Evolutionary conservation across 352 stramenopile species (phyloP), one percentile per base, ranked within the genome.

Genomic region (Globisporangium perplexum): DNA sequence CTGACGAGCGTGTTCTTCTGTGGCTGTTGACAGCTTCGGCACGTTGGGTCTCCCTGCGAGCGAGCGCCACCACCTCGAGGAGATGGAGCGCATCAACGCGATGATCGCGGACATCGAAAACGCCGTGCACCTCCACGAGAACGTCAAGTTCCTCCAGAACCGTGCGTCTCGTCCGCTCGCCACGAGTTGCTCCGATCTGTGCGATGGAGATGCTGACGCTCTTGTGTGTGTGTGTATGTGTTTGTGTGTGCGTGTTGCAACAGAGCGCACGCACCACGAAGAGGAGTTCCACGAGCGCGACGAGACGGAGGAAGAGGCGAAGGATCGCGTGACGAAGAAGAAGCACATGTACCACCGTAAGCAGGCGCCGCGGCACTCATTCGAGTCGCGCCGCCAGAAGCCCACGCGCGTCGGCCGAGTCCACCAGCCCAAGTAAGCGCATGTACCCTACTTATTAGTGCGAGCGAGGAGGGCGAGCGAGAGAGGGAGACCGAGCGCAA

Each of bases 81-180:
- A 90, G 58, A 90, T 90, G 79, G 75, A 90, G 42, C 75, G 73
- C 47, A 66, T 88, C 47, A 90, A 90, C 55, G 28, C 66, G 42
- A 73, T 90, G 31, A 87, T 90, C 60, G 65, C 78, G 36, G 74
- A 88, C 47, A 69, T 90, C 23, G 79, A 90, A 63, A 82, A 84
- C 55, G 63, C 74, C 23, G 69, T 83, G 38, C 72, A 88, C 48
- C 58, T 88, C 52, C 74, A 57, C 41, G 69, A 87, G 64, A 74
- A 75, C 7, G 65, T 90, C 50, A 70, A 72, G 59, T 65, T 71
- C 48, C 57, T 88, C 17, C 66, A 90, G 61, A 73, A 83, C 49
- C 66, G 63, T 74, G 59, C 26, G 62, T 71, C 10, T 2, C 20
- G 3, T 6, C 15, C 41, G 42, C 3, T 43, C 4, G 30, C 51